A percentile compares a stretch with the other conserved stretches of the same genome.
phyloP scores from a whole-genome alignment of 768 basidiomycete genomes.

The Asterophora parasitica region DNA sequence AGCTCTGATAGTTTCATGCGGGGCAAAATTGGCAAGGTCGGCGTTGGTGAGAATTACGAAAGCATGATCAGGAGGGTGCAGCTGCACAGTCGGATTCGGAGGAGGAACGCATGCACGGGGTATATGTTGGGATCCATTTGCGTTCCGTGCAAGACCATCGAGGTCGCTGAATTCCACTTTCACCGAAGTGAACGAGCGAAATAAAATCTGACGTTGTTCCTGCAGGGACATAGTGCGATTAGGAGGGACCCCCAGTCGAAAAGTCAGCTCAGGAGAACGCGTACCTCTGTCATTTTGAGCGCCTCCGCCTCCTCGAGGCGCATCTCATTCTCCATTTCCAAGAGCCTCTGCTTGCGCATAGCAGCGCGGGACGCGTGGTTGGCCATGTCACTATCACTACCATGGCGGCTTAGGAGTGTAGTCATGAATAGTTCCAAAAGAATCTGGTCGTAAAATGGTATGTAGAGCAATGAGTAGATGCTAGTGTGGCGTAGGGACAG shows the following conservation, averaged over 20 bases:
- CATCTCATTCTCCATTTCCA: constrained; percentile 50
- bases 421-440: neutral
- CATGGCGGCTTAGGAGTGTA: constrained; percentile 12
- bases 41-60: constrained; percentile 33
- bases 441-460: neutral
- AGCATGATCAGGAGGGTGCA: constrained; percentile 10
- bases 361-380: constrained; percentile 34
- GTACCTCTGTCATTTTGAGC: constrained; percentile 53
- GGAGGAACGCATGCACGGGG: neutral
- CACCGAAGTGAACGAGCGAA: constrained; percentile 45
- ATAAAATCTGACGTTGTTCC: constrained; percentile 37
- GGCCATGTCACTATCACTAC: constrained; percentile 14
- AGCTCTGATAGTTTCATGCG: constrained; percentile 38
- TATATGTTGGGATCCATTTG: neutral
- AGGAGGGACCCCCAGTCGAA: neutral
- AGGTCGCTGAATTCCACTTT: constrained; percentile 61
- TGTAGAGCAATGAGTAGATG: neutral
- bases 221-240: constrained; percentile 14
- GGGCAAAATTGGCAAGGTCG: constrained; percentile 29
- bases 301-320: constrained; percentile 51
- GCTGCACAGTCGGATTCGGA: neutral
- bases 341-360: constrained; percentile 40
- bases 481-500: constrained; percentile 1
- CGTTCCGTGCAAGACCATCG: constrained; percentile 49
- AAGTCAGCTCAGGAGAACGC: neutral